Conservation (phyloP, 2,329 filamentous ascomycete genomes). For the Madurella mycetomatis region DNA sequence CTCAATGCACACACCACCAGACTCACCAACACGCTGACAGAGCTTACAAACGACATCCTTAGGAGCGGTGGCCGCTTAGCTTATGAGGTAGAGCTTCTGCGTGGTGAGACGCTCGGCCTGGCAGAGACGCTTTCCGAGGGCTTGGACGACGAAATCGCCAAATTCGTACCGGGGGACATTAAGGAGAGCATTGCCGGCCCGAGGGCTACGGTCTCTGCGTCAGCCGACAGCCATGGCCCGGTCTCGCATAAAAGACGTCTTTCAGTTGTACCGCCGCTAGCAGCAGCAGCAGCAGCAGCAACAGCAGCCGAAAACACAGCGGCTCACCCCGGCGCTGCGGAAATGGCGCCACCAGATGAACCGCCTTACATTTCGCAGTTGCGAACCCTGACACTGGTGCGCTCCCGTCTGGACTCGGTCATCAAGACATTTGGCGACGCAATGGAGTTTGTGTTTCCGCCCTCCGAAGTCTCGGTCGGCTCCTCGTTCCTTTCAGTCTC, state of each 20-base stretch:
- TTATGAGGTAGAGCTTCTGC: slow-evolving; percentile 89
- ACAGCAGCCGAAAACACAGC: slow-evolving; percentile 4
- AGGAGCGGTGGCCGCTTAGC: slow-evolving; percentile 81
- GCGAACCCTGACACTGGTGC: slow-evolving; percentile 76
- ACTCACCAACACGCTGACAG: slow-evolving; percentile 74
- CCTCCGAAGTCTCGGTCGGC: slow-evolving; percentile 76
- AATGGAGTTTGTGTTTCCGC: slow-evolving; percentile 91
- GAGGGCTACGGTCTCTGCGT: not conserved
- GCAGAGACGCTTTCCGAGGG: slow-evolving; percentile 72
- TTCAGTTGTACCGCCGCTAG: slow-evolving; percentile 20
- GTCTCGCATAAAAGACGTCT: slow-evolving; percentile 23
- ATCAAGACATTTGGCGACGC: slow-evolving; percentile 90
- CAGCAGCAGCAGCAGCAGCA: not conserved
- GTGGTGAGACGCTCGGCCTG: slow-evolving; percentile 81
- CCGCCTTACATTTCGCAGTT: slow-evolving; percentile 72
- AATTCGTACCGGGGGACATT: slow-evolving; percentile 60
- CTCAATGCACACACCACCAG: slow-evolving; percentile 84
- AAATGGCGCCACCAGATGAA: slow-evolving; percentile 36
- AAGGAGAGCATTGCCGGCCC: slow-evolving; percentile 30
- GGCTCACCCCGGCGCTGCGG: slow-evolving; percentile 16
- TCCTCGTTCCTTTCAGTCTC: slow-evolving; percentile 89
- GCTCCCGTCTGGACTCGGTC: slow-evolving; percentile 78
- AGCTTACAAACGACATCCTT: slow-evolving; percentile 91
- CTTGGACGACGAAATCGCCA: slow-evolving; percentile 65
- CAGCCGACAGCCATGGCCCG: not conserved